phyloP scores from a whole-genome alignment of 1,139 yeast species.

The Kluyveromyces marxianus region DNA sequence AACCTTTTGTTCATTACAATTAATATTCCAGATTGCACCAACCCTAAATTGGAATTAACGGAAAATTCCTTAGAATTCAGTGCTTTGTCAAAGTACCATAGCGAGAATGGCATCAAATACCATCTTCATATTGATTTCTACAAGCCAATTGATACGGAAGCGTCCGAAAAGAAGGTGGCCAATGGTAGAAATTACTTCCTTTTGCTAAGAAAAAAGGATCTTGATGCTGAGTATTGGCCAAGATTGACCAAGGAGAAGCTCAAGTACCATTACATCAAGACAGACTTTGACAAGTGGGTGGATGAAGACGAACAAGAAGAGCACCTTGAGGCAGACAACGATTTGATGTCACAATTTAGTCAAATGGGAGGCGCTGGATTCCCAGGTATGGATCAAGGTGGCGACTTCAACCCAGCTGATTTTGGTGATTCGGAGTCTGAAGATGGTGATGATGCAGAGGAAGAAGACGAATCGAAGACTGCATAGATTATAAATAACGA shows the following conservation, averaged over 20 bases:
- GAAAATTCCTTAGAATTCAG: slow-evolving; percentile 48
- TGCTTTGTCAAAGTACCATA: slow-evolving; percentile 38
- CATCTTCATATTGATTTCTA: slow-evolving; percentile 61
- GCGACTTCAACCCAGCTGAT: slow-evolving; percentile 5
- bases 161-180: slow-evolving; percentile 51
- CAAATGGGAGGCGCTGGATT: slow-evolving; percentile 24
- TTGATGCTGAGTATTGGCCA: slow-evolving; percentile 80
- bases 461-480: slow-evolving; percentile 1
- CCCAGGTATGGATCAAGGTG: slow-evolving; percentile 8
- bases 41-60: slow-evolving; percentile 57
- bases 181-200: slow-evolving; percentile 65
- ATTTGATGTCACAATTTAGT: slow-evolving; percentile 33
- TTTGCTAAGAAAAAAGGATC: slow-evolving; percentile 60
- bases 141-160: slow-evolving; percentile 61
- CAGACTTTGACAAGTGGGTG: slow-evolving; percentile 96
- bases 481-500: not conserved
- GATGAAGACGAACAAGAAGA: slow-evolving; percentile 91
- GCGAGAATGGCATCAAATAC: slow-evolving; percentile 41
- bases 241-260: slow-evolving; percentile 71
- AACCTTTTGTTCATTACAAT: slow-evolving; percentile 73
- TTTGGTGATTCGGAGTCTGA: slow-evolving; percentile 3
- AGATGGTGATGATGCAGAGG: slow-evolving; percentile 4
- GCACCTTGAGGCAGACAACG: slow-evolving; percentile 39
- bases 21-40: slow-evolving; percentile 60
- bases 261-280: slow-evolving; percentile 68